Evolutionary conservation across 257 asterid species (phyloP).

Genomic region (Solanum pennellii): DNA sequence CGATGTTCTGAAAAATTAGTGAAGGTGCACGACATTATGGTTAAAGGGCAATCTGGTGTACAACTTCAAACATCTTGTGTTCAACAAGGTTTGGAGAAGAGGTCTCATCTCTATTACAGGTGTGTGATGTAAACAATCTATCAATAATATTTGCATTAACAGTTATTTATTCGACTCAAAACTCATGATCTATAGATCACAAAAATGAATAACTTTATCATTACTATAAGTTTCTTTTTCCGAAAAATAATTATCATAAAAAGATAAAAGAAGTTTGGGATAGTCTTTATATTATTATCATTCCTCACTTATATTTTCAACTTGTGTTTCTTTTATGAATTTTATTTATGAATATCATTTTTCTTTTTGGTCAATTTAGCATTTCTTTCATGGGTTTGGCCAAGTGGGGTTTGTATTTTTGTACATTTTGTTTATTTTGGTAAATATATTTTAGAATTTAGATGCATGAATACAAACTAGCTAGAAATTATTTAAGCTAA

Average conservation of each 20-base stretch:
- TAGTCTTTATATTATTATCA: background rate
- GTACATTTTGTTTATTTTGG: background rate
- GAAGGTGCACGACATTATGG: background rate
- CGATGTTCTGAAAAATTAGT: background rate
- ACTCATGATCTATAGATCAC: background rate
- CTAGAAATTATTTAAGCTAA: background rate
- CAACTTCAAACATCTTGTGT: background rate
- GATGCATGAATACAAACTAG: background rate
- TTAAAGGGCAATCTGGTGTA: background rate
- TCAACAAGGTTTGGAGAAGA: background rate
- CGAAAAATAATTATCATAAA: background rate
- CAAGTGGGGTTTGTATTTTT: background rate
- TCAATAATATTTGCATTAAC: background rate
- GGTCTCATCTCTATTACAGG: background rate
- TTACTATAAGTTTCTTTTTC: no score
- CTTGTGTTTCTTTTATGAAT: background rate
- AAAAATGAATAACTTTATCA: background rate
- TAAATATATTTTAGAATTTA: background rate
- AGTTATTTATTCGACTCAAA: accelerated
- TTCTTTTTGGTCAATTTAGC: background rate
- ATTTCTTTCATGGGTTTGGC: background rate
- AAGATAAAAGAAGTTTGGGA: background rate
- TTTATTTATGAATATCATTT: background rate
- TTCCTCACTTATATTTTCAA: background rate
- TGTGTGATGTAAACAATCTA: background rate